A percentile compares a stretch with the other conserved stretches of the same genome.
Conservation (phyloP, 148 eudicot species). For the Drosera capensis region DNA sequence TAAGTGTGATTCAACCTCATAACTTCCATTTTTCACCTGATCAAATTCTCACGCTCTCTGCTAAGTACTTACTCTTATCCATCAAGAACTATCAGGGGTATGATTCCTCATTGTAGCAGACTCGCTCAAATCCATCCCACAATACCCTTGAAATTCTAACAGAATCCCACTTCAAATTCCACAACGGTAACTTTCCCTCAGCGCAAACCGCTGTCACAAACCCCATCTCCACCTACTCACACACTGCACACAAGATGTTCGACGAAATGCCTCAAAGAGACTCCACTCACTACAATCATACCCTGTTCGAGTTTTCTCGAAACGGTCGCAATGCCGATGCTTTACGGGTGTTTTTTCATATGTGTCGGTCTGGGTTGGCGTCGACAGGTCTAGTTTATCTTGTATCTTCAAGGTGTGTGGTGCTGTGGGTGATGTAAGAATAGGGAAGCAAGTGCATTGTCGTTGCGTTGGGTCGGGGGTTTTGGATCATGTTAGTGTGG, state of each 20-base stretch:
- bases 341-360: slow-evolving; percentile 21
- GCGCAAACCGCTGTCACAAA: not conserved
- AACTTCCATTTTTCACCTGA: too few species aligned
- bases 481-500: slow-evolving; percentile 60
- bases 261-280: slow-evolving; percentile 30
- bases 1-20: too few species aligned
- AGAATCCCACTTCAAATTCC: not conserved
- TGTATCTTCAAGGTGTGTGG: slow-evolving; percentile 65
- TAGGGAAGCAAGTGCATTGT: slow-evolving; percentile 64
- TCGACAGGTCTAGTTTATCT: slow-evolving; percentile 62
- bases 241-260: slow-evolving; percentile 34
- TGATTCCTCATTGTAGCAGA: not conserved
- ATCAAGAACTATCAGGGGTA: too few species aligned
- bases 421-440: slow-evolving; percentile 17
- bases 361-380: slow-evolving; percentile 27
- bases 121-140: not conserved
- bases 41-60: too few species aligned
- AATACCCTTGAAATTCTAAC: not conserved
- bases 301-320: slow-evolving; percentile 57
- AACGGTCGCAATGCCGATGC: slow-evolving; percentile 26
- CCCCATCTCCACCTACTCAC: not conserved
- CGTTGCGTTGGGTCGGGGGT: slow-evolving; percentile 49
- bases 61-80: too few species aligned
- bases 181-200: not conserved
- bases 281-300: slow-evolving; percentile 20